Conservation (phyloP, 108 stramenopile species). For the Cyclotella cryptica region DNA sequence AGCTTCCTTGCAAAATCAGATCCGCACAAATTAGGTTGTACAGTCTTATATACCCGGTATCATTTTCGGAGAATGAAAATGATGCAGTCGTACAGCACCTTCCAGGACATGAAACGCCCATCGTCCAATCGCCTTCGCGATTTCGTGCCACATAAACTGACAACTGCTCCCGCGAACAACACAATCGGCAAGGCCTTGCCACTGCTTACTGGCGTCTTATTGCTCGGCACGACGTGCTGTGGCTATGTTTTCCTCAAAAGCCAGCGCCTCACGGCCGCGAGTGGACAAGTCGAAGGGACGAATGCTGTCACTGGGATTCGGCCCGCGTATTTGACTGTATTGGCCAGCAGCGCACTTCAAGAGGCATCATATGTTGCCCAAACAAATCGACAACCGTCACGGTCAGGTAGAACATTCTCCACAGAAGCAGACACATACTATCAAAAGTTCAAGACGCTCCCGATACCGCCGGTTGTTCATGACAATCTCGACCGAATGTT, state of each 20-base stretch:
- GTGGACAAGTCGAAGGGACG: not conserved
- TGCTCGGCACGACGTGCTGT: not conserved
- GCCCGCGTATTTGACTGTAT: not conserved
- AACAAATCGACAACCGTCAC: not conserved
- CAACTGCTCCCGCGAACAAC: not conserved
- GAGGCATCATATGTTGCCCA: not conserved
- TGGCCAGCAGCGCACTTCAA: not conserved
- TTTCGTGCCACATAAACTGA: not conserved
- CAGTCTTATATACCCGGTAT: too few relatives aligned
- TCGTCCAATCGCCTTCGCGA: not conserved
- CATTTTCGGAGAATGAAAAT: too few relatives aligned
- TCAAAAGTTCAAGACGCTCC: conserved; percentile 50
- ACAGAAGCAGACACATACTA: conserved; percentile 61
- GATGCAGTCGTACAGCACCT: not conserved
- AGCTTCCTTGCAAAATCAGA: too few relatives aligned
- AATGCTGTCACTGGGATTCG: not conserved
- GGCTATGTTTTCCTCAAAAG: conserved; percentile 1
- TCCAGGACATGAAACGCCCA: not conserved
- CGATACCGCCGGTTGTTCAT: conserved; percentile 46
- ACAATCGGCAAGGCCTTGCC: not conserved
- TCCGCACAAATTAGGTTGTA: too few relatives aligned
- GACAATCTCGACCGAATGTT: conserved; percentile 33
- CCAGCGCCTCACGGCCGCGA: not conserved
- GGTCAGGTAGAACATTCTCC: conserved; percentile 20
- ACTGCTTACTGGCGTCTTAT: not conserved